phyloP scores from a whole-genome alignment of 2,329 filamentous ascomycete species.

The Aspergillus oerlinghausenensis region DNA sequence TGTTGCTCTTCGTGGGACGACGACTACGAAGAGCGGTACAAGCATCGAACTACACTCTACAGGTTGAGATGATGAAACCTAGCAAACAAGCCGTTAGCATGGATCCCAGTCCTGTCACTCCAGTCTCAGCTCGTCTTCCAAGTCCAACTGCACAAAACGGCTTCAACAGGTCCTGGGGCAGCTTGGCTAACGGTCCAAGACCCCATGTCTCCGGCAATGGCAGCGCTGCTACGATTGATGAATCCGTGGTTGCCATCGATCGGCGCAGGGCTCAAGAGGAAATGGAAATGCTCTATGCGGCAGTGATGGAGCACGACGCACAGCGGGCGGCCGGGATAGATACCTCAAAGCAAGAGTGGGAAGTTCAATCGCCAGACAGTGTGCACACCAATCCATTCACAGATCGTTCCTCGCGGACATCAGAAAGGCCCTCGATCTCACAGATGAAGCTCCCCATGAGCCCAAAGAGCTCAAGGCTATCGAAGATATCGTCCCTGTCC shows the following conservation, averaged over 20 bases:
- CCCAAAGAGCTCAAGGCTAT: slow-evolving; percentile 35
- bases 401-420: slow-evolving; percentile 22
- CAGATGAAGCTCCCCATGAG: slow-evolving; percentile 21
- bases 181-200: slow-evolving; percentile 26
- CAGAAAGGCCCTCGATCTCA: slow-evolving; percentile 18
- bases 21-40: slow-evolving; percentile 49
- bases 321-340: slow-evolving; percentile 35
- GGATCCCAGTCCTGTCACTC: slow-evolving; percentile 34
- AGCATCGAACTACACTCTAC: slow-evolving; percentile 48
- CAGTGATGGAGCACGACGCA: slow-evolving; percentile 83
- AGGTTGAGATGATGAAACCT: slow-evolving; percentile 55
- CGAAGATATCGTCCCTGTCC: slow-evolving; percentile 37
- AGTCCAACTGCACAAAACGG: slow-evolving; percentile 35
- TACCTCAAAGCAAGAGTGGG: slow-evolving; percentile 14
- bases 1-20: slow-evolving; percentile 59
- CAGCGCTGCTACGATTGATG: slow-evolving; percentile 69
- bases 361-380: slow-evolving; percentile 20
- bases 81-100: slow-evolving; percentile 23
- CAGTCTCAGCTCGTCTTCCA: slow-evolving; percentile 25
- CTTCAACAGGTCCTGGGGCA: slow-evolving; percentile 37
- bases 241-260: slow-evolving; percentile 69
- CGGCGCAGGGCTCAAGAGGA: slow-evolving; percentile 71
- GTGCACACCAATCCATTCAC: slow-evolving; percentile 25
- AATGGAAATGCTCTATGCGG: slow-evolving; percentile 84
- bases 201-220: slow-evolving; percentile 49